Evolutionary conservation across 2,329 filamentous ascomycete species (phyloP).

Genomic region (Nothomitra cinnamomea): DNA sequence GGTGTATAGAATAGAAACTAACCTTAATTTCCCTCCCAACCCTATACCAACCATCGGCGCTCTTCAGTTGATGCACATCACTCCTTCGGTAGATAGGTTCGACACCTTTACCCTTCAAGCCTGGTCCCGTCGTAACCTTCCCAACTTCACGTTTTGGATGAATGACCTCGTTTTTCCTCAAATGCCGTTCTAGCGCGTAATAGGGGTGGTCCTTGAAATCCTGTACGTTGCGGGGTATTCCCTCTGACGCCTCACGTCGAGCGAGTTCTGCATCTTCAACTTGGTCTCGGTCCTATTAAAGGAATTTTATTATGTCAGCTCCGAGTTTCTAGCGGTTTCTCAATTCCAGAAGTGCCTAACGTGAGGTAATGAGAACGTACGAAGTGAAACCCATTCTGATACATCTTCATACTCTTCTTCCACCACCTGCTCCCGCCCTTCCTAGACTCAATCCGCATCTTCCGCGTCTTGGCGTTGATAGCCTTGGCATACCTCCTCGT

Average conservation of each 20-base stretch:
- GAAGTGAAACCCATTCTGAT: background rate
- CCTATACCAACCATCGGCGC: slow-evolving; percentile 79
- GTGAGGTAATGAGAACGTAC: background rate
- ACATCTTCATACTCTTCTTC: slow-evolving; percentile 27
- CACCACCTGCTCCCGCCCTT: slow-evolving; percentile 39
- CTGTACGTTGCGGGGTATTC: slow-evolving; percentile 69
- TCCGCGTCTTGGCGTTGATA: slow-evolving; percentile 80
- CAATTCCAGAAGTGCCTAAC: too few species aligned
- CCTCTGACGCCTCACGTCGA: slow-evolving; percentile 54
- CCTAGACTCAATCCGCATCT: slow-evolving; percentile 56
- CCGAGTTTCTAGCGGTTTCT: slow-evolving; percentile 9
- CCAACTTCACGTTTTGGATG: slow-evolving; percentile 55
- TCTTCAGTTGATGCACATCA: slow-evolving; percentile 65
- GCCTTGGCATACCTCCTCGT: slow-evolving; percentile 76
- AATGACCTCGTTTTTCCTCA: slow-evolving; percentile 71
- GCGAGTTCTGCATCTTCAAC: slow-evolving; percentile 66
- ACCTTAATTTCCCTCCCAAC: slow-evolving; percentile 63
- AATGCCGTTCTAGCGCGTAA: slow-evolving; percentile 70
- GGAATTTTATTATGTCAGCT: background rate
- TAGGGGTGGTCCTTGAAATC: slow-evolving; percentile 79
- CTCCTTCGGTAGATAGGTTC: slow-evolving; percentile 69
- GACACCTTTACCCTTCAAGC: slow-evolving; percentile 36
- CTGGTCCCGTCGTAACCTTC: slow-evolving; percentile 38
- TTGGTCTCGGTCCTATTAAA: slow-evolving; percentile 48
- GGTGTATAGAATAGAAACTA: slow-evolving; percentile 4